These are phyloP conservation scores for Ceratocystis eucalypticola DNA, from an alignment of 2,329 filamentous ascomycete genomes.

Conservation along the genomic window DNA sequence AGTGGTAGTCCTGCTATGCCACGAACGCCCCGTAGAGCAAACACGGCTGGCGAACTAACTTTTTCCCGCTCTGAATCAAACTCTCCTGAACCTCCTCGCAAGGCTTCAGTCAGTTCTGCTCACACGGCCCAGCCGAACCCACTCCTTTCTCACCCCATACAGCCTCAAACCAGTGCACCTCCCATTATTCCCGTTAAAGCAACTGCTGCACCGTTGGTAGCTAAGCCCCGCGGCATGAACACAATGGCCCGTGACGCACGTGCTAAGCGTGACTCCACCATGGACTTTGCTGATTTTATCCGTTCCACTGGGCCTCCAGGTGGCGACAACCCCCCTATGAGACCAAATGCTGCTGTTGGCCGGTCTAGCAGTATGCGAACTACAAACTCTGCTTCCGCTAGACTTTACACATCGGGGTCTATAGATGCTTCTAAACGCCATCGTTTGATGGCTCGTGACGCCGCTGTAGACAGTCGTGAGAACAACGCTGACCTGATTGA, in stretches of 20 bases:
- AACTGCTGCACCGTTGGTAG: not conserved
- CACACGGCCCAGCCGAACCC: constrained; percentile 16
- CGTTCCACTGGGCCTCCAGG: constrained; percentile 64
- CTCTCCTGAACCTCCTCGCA: constrained; percentile 24
- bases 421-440: constrained; percentile 31
- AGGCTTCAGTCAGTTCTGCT: constrained; percentile 19
- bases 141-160: constrained; percentile 17
- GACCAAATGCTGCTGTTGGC: constrained; percentile 23
- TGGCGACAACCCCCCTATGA: constrained; percentile 26
- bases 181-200: constrained; percentile 21
- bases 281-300: constrained; percentile 82
- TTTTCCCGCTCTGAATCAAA: constrained; percentile 39
- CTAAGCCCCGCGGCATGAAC: constrained; percentile 2
- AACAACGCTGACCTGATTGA: constrained; percentile 83
- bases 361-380: constrained; percentile 30
- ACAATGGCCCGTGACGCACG: constrained; percentile 55
- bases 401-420: constrained; percentile 14
- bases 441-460: constrained; percentile 58
- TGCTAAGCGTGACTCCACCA: constrained; percentile 54
- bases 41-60: constrained; percentile 29
- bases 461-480: constrained; percentile 46
- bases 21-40: constrained; percentile 35
- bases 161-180: constrained; percentile 7
- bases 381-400: constrained; percentile 28
- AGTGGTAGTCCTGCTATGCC: constrained; percentile 31